phyloP scores from a whole-genome alignment of 169 alveolate species.

The Eimeria acervulina region DNA sequence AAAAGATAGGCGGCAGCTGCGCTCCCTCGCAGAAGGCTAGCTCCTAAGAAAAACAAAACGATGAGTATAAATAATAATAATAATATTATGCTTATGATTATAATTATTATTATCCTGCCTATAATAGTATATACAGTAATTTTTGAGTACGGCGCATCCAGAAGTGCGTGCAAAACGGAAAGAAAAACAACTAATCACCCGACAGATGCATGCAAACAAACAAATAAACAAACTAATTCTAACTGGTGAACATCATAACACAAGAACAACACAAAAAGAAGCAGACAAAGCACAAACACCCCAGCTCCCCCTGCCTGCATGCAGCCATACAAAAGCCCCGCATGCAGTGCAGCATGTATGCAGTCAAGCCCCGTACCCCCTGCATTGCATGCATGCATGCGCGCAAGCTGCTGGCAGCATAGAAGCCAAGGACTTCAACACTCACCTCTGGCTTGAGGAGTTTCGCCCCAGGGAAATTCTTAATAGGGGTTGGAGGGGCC shows the following conservation, averaged over 20 bases:
- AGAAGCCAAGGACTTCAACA: not conserved
- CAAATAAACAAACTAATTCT: not conserved
- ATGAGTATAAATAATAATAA: no score
- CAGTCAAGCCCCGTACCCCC: not conserved
- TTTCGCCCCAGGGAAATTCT: slow-evolving; percentile 69
- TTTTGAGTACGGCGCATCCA: no score
- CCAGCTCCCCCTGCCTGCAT: not conserved
- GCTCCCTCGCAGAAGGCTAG: slow-evolving; percentile 82
- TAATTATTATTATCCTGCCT: no score
- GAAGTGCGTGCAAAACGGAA: no score
- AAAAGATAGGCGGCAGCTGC: slow-evolving; percentile 78
- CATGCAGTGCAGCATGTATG: not conserved
- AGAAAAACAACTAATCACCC: not conserved
- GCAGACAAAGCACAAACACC: not conserved
- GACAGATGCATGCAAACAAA: not conserved
- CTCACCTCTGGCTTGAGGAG: slow-evolving; percentile 76
- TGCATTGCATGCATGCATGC: not conserved
- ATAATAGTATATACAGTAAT: no score
- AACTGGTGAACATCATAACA: no score
- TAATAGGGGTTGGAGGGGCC: slow-evolving; percentile 45
- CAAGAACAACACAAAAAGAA: not conserved
- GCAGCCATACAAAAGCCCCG: not conserved
- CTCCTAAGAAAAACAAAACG: slow-evolving; percentile 37
- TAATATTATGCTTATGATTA: no score
- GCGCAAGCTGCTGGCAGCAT: not conserved